Conservation (phyloP, 1,284 basidiomycete genomes). For the Malassezia nana region DNA sequence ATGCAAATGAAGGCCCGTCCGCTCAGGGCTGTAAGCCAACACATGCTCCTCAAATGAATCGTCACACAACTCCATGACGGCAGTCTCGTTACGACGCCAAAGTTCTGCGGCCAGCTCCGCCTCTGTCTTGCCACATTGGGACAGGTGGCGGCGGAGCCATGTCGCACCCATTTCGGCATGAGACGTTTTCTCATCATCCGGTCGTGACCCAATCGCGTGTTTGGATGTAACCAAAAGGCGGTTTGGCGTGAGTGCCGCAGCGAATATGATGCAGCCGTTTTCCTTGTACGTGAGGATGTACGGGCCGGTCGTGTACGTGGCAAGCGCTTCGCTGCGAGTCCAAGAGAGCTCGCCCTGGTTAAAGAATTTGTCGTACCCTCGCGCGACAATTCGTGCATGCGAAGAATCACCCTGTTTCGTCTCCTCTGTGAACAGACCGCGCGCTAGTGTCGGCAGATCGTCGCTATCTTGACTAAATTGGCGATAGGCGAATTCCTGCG, state of each 20-base stretch:
- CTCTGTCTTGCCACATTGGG: slow-evolving; percentile 59
- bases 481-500: slow-evolving; percentile 44
- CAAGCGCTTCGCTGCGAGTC: slow-evolving; percentile 55
- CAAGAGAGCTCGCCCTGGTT: slow-evolving; percentile 91
- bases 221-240: slow-evolving; percentile 84
- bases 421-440: slow-evolving; percentile 41
- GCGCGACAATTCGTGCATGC: slow-evolving; percentile 64
- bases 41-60: slow-evolving; percentile 98
- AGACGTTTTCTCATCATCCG: slow-evolving; percentile 30
- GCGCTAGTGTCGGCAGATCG: slow-evolving; percentile 40
- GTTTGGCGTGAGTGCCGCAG: slow-evolving; percentile 67
- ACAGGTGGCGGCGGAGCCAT: slow-evolving; percentile 72
- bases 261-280: slow-evolving; percentile 96
- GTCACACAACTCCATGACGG: slow-evolving; percentile 74
- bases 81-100: slow-evolving; percentile 78
- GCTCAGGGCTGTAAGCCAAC: slow-evolving; percentile 66
- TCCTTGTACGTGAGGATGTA: slow-evolving; percentile 88
- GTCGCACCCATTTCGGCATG: slow-evolving; percentile 70
- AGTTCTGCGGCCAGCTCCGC: slow-evolving; percentile 64
- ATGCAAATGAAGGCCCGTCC: slow-evolving; percentile 85
- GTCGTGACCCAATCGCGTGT: slow-evolving; percentile 52
- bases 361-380: slow-evolving; percentile 99
- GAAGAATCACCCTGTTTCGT: slow-evolving; percentile 18
- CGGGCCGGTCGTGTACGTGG: slow-evolving; percentile 61
- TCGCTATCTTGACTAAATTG: slow-evolving; percentile 28